A percentile compares a stretch with the other conserved stretches of the same genome.
phyloP scores from a whole-genome alignment of 345 rosid species.

The Salix suchowensis region DNA sequence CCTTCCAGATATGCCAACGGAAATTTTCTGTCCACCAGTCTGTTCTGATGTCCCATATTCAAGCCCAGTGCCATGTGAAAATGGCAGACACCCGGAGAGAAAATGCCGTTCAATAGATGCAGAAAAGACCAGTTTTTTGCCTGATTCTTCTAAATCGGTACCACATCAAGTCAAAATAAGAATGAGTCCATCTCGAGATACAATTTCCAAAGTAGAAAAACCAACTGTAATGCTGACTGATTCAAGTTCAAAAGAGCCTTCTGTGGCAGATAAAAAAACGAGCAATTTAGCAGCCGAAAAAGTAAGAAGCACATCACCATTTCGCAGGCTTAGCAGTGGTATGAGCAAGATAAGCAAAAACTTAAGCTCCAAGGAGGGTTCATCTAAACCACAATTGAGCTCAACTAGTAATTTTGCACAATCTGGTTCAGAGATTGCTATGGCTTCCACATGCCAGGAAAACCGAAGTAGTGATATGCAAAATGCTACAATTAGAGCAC shows the following conservation, averaged over 20 bases:
- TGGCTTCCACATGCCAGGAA: constrained; percentile 35
- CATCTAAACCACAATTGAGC: constrained; percentile 26
- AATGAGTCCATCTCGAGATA: constrained; percentile 23
- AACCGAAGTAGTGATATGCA: constrained; percentile 25
- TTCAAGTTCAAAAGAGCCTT: constrained; percentile 14
- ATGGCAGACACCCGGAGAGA: constrained; percentile 27
- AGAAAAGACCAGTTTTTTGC: constrained; percentile 22
- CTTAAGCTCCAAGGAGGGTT: constrained; percentile 42
- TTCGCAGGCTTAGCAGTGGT: constrained; percentile 58
- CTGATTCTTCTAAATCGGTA: constrained; percentile 33
- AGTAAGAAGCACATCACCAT: constrained; percentile 69
- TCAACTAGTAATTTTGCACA: constrained; percentile 35
- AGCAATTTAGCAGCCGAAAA: constrained; percentile 44
- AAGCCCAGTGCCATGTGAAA: constrained; percentile 38
- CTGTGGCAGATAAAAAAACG: constrained; percentile 27
- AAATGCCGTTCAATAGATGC: constrained; percentile 27
- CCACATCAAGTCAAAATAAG: constrained; percentile 30
- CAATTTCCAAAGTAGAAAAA: constrained; percentile 30
- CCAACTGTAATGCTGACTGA: background rate
- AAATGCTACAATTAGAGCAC: constrained; percentile 42
- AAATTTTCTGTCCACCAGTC: constrained; percentile 19
- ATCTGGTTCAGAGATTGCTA: constrained; percentile 32
- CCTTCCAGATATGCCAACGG: constrained; percentile 31
- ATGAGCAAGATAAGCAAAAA: constrained; percentile 51
- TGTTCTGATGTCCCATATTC: constrained; percentile 36